These are phyloP conservation scores for Tolypocladium tundrense DNA, from an alignment of 2,329 filamentous ascomycete genomes.

Conservation along the genomic window DNA sequence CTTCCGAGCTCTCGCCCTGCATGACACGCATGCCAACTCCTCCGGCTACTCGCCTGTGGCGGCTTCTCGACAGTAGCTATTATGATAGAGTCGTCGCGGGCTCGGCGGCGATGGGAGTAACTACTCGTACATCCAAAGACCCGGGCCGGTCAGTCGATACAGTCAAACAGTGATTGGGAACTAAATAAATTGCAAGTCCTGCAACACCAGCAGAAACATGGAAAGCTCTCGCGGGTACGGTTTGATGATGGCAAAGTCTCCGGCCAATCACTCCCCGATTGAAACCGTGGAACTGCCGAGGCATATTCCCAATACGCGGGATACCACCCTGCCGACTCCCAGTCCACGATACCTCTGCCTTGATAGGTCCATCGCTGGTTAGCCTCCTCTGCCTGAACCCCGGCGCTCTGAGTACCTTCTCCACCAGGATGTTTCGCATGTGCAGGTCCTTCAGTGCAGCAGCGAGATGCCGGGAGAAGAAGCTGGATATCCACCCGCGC, in stretches of 20 bases:
- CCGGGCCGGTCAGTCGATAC: too few relatives aligned
- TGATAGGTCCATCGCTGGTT: neutral
- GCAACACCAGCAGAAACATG: slow-evolving; percentile 1
- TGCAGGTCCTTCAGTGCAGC: slow-evolving; percentile 1
- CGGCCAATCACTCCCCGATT: slow-evolving; percentile 4
- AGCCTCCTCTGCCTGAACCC: neutral
- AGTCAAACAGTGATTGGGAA: too few relatives aligned
- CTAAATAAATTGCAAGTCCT: neutral
- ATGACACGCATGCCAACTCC: too few relatives aligned
- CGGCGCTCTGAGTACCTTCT: neutral
- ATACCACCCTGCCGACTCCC: slow-evolving; percentile 3
- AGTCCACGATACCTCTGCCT: slow-evolving; percentile 5
- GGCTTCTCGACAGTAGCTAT: too few relatives aligned
- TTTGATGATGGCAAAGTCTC: slow-evolving; percentile 1
- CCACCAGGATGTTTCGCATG: slow-evolving; percentile 4
- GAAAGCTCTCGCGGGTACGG: slow-evolving; percentile 4
- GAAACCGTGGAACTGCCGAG: slow-evolving; percentile 1
- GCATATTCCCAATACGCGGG: slow-evolving; percentile 6
- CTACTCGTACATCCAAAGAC: too few relatives aligned
- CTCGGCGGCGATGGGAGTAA: too few relatives aligned
- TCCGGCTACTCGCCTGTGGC: too few relatives aligned
- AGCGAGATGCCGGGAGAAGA: slow-evolving; percentile 2
- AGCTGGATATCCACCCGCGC: slow-evolving; percentile 2
- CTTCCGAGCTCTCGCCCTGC: neutral
- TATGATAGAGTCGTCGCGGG: too few relatives aligned